These are phyloP conservation scores for Kwoniella pini DNA, from an alignment of 768 basidiomycete species.

Conservation along the genomic window DNA sequence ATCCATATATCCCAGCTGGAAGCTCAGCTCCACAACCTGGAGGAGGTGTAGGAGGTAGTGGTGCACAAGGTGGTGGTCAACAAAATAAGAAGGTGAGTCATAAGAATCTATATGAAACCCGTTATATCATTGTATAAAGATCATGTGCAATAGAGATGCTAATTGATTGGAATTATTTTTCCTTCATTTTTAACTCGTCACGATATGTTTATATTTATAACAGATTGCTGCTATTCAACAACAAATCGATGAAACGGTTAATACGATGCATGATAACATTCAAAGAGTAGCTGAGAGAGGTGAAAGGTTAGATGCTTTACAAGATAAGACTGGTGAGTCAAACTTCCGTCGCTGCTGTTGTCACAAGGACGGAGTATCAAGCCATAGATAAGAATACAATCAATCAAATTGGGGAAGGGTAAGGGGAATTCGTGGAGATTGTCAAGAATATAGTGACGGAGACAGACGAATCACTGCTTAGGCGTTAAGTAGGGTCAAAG, in stretches of 20 bases:
- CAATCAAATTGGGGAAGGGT: no score
- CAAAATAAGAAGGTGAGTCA: constrained; percentile 59
- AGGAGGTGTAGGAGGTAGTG: constrained; percentile 27
- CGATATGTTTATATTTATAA: no score
- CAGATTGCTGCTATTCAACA: constrained; percentile 88
- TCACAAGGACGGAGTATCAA: not conserved
- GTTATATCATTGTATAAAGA: no score
- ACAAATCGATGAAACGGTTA: constrained; percentile 95
- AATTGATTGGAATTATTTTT: no score
- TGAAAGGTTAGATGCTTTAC: constrained; percentile 86
- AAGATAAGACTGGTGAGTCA: constrained; percentile 93
- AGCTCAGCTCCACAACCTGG: constrained; percentile 63
- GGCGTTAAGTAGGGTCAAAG: no score
- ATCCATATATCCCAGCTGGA: constrained; percentile 92
- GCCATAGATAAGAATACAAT: no score
- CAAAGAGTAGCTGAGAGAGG: constrained; percentile 86
- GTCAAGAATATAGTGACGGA: no score
- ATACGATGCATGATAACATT: constrained; percentile 98
- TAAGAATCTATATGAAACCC: no score
- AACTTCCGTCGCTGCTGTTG: not conserved
- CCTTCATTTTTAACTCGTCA: no score
- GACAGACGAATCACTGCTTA: no score
- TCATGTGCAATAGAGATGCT: no score
- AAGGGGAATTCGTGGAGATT: no score
- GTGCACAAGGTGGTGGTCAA: constrained; percentile 57